phyloP scores from a whole-genome alignment of 148 eudicot species.

The Chenopodium formosanum region DNA sequence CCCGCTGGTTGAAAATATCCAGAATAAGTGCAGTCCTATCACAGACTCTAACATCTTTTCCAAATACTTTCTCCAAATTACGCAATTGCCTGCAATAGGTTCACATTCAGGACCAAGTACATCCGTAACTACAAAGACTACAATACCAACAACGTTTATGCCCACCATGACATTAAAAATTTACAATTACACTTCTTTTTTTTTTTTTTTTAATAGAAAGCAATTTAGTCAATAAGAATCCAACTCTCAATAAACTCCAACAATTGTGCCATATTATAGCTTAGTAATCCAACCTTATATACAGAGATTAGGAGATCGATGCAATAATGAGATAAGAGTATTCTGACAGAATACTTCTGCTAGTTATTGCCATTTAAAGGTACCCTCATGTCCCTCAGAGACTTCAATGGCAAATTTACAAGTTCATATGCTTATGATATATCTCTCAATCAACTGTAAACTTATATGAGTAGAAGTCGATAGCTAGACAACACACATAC shows the following conservation, averaged over 20 bases:
- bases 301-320: background rate
- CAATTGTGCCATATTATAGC: background rate
- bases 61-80: constrained; percentile 85
- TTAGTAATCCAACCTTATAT: background rate
- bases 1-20: constrained; percentile 95
- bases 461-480: background rate
- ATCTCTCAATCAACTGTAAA: background rate
- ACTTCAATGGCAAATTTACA: background rate
- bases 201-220: background rate
- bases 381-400: background rate
- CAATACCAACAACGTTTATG: background rate
- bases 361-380: background rate
- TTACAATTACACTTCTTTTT: background rate
- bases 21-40: constrained; percentile 96
- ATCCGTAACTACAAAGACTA: too few species aligned
- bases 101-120: background rate
- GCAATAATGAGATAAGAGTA: background rate
- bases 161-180: background rate
- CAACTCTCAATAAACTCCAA: background rate
- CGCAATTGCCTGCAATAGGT: constrained; percentile 68
- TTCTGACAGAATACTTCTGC: background rate
- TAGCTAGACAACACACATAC: background rate
- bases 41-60: constrained; percentile 91
- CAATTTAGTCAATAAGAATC: background rate
- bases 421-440: background rate